These are phyloP conservation scores for Histomonas meleagridis DNA, from an alignment of 208 protist genomes.

Conservation along the genomic window DNA sequence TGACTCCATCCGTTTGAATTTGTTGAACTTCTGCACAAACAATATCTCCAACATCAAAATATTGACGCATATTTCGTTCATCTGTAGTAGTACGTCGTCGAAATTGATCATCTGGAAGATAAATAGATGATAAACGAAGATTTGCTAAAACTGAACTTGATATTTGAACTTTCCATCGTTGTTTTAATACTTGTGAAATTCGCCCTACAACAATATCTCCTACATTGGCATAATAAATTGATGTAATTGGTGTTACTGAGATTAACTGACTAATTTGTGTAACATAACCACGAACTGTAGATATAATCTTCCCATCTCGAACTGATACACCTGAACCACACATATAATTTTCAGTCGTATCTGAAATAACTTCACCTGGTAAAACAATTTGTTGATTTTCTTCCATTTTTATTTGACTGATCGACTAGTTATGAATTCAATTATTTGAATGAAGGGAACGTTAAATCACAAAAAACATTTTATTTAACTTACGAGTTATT, in stretches of 20 bases:
- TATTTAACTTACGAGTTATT: too few relatives aligned
- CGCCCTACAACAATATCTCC: constrained; percentile 24
- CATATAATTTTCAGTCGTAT: neutral
- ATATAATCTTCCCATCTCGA: neutral
- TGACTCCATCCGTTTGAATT: neutral
- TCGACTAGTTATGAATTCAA: too few relatives aligned
- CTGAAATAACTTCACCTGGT: neutral
- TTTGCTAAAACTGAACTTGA: neutral
- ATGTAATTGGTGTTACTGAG: neutral
- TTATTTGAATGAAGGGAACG: too few relatives aligned
- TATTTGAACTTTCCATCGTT: constrained; percentile 35
- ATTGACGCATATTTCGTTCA: constrained; percentile 35
- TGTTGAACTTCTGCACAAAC: constrained; percentile 33
- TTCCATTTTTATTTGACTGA: too few relatives aligned
- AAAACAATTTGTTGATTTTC: neutral
- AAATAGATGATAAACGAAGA: constrained; percentile 11
- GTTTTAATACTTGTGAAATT: neutral
- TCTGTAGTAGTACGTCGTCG: constrained; percentile 18
- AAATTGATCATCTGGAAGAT: neutral
- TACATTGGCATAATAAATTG: constrained; percentile 2
- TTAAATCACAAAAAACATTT: too few relatives aligned
- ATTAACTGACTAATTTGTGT: neutral
- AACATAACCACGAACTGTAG: neutral
- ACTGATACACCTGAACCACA: neutral
- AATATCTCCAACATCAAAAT: constrained; percentile 33